phyloP scores from a whole-genome alignment of 73 alveolate species.

The Symbiodinium natans region DNA sequence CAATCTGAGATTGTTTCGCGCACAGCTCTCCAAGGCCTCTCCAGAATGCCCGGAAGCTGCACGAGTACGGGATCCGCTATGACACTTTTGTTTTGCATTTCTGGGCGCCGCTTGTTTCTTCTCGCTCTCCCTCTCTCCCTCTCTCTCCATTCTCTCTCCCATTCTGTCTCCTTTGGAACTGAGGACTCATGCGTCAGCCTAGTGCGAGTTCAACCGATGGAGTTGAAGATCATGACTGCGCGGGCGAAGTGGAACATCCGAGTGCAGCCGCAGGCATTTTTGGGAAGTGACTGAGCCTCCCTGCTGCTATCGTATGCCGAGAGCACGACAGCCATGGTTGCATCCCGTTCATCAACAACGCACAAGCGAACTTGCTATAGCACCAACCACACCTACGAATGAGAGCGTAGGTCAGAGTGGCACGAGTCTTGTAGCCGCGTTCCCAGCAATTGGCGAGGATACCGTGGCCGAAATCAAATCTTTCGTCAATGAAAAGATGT shows the following conservation, averaged over 20 bases:
- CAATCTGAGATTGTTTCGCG: too few species aligned
- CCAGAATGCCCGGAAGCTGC: slow-evolving; percentile 21
- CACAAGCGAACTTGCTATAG: too few species aligned
- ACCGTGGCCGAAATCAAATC: slow-evolving; percentile 57
- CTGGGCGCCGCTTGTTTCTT: too few species aligned
- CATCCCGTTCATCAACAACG: too few species aligned
- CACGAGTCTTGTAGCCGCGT: not conserved
- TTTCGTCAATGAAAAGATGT: slow-evolving; percentile 54
- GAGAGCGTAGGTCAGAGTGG: not conserved
- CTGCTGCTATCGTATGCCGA: too few species aligned
- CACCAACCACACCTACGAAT: not conserved
- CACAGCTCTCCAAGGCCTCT: slow-evolving; percentile 12
- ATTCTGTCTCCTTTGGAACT: too few species aligned
- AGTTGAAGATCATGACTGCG: slow-evolving; percentile 69
- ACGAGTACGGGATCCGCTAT: slow-evolving; percentile 56
- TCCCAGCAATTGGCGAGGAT: slow-evolving; percentile 32
- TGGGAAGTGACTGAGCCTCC: not conserved
- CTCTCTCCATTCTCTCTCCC: too few species aligned
- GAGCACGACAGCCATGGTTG: too few species aligned
- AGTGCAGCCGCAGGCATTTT: slow-evolving; percentile 43
- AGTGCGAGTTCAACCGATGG: slow-evolving; percentile 63
- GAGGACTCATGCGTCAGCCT: slow-evolving; percentile 62
- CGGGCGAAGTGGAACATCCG: slow-evolving; percentile 60
- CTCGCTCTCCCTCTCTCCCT: too few species aligned
- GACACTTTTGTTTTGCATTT: not conserved